Conservation (phyloP, 169 alveolate species). For the Amoebophrya sp. region DNA sequence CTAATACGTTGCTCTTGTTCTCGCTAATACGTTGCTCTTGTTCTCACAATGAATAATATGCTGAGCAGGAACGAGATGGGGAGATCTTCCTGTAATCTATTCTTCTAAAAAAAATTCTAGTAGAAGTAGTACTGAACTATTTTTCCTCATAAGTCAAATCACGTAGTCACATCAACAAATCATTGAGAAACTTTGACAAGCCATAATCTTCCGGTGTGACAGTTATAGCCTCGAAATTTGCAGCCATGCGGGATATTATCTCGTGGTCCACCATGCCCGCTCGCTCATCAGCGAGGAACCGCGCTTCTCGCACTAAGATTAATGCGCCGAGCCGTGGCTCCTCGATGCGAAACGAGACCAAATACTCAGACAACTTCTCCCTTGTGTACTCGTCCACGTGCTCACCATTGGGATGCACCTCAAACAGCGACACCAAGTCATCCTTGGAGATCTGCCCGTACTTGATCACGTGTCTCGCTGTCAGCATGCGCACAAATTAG, state of each 20-base stretch:
- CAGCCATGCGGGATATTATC: neutral
- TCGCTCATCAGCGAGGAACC: neutral
- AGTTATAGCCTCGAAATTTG: neutral
- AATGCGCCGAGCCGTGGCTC: slow-evolving; percentile 3
- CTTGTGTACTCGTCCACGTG: neutral
- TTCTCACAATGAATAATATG: too few species aligned
- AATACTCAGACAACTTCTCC: neutral
- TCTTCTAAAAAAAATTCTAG: too few species aligned
- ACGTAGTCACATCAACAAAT: too few species aligned
- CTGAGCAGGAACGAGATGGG: too few species aligned
- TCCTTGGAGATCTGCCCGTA: neutral
- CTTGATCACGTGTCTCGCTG: slow-evolving; percentile 7
- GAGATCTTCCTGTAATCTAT: too few species aligned
- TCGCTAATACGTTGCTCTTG: too few species aligned
- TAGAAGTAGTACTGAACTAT: too few species aligned
- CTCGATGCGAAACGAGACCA: slow-evolving; percentile 1
- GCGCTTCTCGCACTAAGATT: neutral
- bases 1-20: too few species aligned
- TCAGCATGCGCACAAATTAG: neutral
- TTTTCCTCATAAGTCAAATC: too few species aligned
- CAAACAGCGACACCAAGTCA: neutral
- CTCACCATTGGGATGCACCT: neutral
- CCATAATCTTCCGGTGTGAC: neutral
- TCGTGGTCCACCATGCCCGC: slow-evolving; percentile 3
- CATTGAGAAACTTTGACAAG: too few species aligned